Conservation (phyloP, 2,329 filamentous ascomycete species). For the Bipolaris sorokiniana region DNA sequence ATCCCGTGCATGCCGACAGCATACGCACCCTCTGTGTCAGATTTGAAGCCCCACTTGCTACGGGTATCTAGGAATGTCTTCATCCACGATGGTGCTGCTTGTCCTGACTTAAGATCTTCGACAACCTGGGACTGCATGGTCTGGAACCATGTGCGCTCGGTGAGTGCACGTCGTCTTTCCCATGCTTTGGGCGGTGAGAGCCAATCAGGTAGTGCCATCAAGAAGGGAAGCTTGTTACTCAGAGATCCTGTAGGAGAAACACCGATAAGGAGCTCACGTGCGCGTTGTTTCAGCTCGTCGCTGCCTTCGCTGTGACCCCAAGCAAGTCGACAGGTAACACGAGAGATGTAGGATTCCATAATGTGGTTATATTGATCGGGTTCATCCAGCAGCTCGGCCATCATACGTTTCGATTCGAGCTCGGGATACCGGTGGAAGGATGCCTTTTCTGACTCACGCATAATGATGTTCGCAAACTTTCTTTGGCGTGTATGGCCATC, state of each 20-base stretch:
- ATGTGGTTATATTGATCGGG: conserved; percentile 53
- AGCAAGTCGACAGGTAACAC: conserved; percentile 55
- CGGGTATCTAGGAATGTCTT: conserved; percentile 51
- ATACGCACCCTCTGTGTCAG: conserved; percentile 54
- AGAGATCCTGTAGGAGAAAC: conserved; percentile 56
- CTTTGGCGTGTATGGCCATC: conserved; percentile 52
- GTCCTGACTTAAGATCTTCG: conserved; percentile 43
- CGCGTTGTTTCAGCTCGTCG: conserved; percentile 56
- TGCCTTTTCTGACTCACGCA: conserved; percentile 52
- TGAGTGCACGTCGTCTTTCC: conserved; percentile 52
- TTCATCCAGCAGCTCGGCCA: conserved; percentile 53
- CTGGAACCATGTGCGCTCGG: conserved; percentile 53
- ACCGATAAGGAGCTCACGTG: conserved; percentile 54
- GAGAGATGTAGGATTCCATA: conserved; percentile 54
- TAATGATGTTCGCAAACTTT: conserved; percentile 55
- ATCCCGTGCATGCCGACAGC: conserved; percentile 58
- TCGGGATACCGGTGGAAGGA: conserved; percentile 54
- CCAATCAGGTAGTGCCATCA: conserved; percentile 54
- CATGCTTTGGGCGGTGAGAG: conserved; percentile 53
- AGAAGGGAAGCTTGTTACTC: conserved; percentile 54
- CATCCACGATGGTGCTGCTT: conserved; percentile 52
- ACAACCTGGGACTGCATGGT: conserved; percentile 53
- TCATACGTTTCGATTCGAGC: conserved; percentile 53
- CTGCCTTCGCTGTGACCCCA: conserved; percentile 54
- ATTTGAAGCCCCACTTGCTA: conserved; percentile 50